Conservation (phyloP, 2,329 filamentous ascomycete genomes). For the Aspergillus niger region DNA sequence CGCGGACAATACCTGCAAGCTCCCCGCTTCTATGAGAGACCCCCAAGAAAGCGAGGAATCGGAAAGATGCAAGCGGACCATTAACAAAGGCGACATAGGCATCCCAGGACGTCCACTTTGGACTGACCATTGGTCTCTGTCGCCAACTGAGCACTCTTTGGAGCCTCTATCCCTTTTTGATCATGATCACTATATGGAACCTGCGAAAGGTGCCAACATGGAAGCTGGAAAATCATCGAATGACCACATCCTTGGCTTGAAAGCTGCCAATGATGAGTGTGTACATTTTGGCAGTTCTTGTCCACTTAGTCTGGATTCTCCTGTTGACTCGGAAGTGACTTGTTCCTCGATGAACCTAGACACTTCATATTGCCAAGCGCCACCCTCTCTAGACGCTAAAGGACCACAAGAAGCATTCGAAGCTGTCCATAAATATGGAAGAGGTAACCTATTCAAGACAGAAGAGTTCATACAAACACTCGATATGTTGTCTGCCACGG, state of each 20-base stretch:
- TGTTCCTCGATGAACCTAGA: neutral
- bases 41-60: neutral
- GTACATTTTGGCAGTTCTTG: neutral
- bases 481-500: neutral
- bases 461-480: neutral
- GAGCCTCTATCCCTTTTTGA: neutral
- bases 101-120: no score
- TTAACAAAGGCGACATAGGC: neutral
- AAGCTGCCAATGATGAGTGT: no score
- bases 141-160: neutral
- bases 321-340: no score
- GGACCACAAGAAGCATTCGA: neutral
- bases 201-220: neutral
- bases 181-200: neutral
- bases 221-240: no score
- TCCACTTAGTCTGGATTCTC: no score
- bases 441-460: neutral
- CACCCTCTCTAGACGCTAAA: neutral
- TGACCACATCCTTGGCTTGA: no score
- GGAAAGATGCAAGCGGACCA: neutral
- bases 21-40: neutral
- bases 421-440: neutral
- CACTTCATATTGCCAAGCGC: neutral
- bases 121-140: neutral
- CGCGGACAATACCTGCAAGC: neutral